Percentiles rank a stretch among this genome's conserved stretches.
These are phyloP conservation scores for Arabidopsis lyrata DNA, from an alignment of 441 rosid species.

Conservation along the genomic window DNA sequence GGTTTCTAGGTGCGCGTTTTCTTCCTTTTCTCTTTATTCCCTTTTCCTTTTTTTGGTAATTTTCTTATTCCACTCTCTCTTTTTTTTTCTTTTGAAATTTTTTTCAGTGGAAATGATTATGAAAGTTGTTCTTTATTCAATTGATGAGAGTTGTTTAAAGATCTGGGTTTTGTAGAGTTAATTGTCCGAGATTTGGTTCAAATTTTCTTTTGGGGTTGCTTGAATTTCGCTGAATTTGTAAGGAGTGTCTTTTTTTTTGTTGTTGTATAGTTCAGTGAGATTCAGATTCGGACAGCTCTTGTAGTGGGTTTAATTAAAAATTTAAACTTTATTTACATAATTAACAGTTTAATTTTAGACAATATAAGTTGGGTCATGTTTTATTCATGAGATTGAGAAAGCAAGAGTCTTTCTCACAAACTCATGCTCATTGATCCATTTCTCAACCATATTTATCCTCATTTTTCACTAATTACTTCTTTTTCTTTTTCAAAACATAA, in stretches of 20 bases:
- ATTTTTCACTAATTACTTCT: conserved; percentile 2
- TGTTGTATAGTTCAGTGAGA: conserved; percentile 14
- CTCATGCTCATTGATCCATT: conserved; percentile 42
- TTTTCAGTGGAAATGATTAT: conserved; percentile 23
- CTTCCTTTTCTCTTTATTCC: neutral
- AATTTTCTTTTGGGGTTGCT: neutral
- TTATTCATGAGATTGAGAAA: conserved; percentile 39
- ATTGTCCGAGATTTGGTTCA: conserved; percentile 27
- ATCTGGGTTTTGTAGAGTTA: conserved; percentile 20
- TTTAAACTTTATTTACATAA: neutral
- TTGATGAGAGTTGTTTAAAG: conserved; percentile 17
- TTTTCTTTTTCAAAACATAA: neutral
- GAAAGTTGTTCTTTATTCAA: neutral
- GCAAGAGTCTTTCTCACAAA: conserved; percentile 31
- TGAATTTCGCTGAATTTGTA: conserved; percentile 3
- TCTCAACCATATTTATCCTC: conserved; percentile 17
- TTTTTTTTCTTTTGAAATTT: neutral
- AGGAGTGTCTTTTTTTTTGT: neutral
- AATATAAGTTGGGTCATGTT: conserved; percentile 48
- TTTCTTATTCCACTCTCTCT: neutral
- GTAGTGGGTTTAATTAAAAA: conserved; percentile 18
- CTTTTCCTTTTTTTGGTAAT: neutral
- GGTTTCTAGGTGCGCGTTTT: conserved; percentile 58
- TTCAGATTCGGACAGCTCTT: conserved; percentile 43
- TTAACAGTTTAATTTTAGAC: conserved; percentile 23